These are phyloP conservation scores for Nannochloris sp. DNA, from an alignment of 139 green algal species.

Conservation along the genomic window DNA sequence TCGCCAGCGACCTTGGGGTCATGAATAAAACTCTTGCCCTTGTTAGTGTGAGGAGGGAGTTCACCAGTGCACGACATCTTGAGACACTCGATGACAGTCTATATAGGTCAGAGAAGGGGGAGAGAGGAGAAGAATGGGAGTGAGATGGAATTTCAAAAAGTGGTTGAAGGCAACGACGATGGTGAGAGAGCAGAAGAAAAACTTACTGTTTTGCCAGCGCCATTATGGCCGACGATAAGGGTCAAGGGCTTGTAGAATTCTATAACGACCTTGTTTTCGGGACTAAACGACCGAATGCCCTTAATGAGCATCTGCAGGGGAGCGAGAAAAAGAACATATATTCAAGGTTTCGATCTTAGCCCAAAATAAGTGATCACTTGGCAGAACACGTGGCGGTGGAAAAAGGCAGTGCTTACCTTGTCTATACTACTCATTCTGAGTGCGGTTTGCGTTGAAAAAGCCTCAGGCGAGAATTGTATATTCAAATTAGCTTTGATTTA, in stretches of 20 bases:
- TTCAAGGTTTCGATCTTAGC: no score
- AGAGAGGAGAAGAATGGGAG: background rate
- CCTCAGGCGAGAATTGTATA: no score
- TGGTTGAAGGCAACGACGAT: background rate
- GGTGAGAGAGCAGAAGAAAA: background rate
- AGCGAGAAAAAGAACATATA: background rate
- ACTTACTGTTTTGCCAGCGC: constrained; percentile 92
- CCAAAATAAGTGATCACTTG: background rate
- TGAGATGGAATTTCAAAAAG: background rate
- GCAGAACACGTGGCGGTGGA: background rate
- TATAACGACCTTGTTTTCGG: constrained; percentile 80
- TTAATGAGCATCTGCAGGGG: constrained; percentile 81
- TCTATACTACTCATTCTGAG: constrained; percentile 1
- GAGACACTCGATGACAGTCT: constrained; percentile 99
- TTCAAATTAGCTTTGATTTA: no score
- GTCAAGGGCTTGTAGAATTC: constrained; percentile 94
- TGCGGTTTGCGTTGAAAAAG: no score
- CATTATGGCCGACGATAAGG: constrained; percentile 94
- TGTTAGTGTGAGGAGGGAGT: constrained; percentile 85
- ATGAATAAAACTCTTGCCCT: constrained; percentile 88
- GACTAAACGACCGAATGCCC: constrained; percentile 91
- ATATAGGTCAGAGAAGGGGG: no score
- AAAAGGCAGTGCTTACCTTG: background rate
- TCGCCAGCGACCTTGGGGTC: constrained; percentile 86
- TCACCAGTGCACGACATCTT: constrained; percentile 90